Conservation (phyloP, 345 rosid genomes). For the Barbarea vulgaris region DNA sequence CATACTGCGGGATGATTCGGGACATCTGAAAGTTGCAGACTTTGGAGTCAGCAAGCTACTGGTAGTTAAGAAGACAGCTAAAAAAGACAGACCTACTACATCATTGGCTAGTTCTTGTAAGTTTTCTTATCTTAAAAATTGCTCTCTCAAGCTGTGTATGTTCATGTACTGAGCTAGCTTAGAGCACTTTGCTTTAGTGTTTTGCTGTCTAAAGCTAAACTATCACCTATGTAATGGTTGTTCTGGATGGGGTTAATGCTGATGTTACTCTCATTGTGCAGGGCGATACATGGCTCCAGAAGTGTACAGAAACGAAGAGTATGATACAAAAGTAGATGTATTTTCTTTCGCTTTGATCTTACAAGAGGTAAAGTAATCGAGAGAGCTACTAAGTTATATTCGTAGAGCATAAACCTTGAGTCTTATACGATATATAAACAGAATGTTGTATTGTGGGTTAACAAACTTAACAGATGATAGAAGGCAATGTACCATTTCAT, state of each 20-base stretch:
- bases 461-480: conserved; percentile 66
- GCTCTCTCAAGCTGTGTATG: not conserved
- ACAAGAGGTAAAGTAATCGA: conserved; percentile 61
- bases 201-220: not conserved
- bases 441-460: conserved; percentile 12
- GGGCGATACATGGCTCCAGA: conserved; percentile 89
- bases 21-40: conserved; percentile 95
- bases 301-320: conserved; percentile 75
- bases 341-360: conserved; percentile 82
- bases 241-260: conserved; percentile 14
- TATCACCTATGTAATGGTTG: not conserved
- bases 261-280: conserved; percentile 24
- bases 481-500: conserved; percentile 74
- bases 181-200: not conserved
- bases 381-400: not conserved
- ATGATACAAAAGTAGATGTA: conserved; percentile 79
- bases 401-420: not conserved
- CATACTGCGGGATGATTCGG: conserved; percentile 90
- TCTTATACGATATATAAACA: not conserved
- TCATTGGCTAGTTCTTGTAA: conserved; percentile 65
- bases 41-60: conserved; percentile 92
- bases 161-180: not conserved
- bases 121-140: conserved; percentile 30
- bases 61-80: conserved; percentile 58
- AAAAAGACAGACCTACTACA: conserved; percentile 58